Percentiles rank a stretch among this genome's conserved stretches.
phyloP scores from a whole-genome alignment of 2,329 filamentous ascomycete genomes.

The Stagonosporopsis cucurbitacearum region DNA sequence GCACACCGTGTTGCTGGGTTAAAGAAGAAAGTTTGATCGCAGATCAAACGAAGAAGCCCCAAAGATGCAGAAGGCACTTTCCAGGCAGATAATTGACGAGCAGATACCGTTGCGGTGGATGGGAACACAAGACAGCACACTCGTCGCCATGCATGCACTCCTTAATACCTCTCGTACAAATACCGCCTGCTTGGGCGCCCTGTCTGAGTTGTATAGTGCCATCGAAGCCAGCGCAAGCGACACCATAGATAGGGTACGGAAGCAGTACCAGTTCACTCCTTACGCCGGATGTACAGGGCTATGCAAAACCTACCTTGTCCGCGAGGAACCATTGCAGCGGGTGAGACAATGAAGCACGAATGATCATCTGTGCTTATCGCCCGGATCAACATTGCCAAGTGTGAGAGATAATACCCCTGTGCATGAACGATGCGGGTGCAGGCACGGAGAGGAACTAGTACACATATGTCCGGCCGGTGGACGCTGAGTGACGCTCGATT shows the following conservation, averaged over 20 bases:
- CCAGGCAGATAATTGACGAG: slow-evolving; percentile 3
- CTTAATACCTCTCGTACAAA: slow-evolving; percentile 11
- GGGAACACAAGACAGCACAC: neutral
- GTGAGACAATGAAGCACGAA: slow-evolving; percentile 4
- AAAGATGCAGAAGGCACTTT: neutral
- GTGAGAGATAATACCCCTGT: slow-evolving; percentile 14
- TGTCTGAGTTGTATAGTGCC: neutral
- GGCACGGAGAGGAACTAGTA: neutral
- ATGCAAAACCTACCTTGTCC: neutral
- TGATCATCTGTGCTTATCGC: slow-evolving; percentile 15
- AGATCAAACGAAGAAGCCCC: slow-evolving; percentile 13
- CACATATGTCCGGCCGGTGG: neutral
- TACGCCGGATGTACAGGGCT: slow-evolving; percentile 4
- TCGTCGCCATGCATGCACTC: slow-evolving; percentile 11
- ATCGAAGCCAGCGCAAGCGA: slow-evolving; percentile 23
- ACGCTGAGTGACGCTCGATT: neutral
- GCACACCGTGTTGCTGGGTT: neutral
- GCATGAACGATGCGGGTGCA: slow-evolving; percentile 9
- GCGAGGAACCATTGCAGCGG: slow-evolving; percentile 4
- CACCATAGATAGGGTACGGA: slow-evolving; percentile 16
- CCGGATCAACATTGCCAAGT: slow-evolving; percentile 10
- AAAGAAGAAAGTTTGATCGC: slow-evolving; percentile 3
- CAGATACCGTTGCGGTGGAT: slow-evolving; percentile 1
- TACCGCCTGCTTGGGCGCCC: slow-evolving; percentile 5
- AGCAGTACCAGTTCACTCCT: neutral